These are phyloP conservation scores for Pythium monospermum DNA, from an alignment of 352 stramenopile genomes.

Conservation along the genomic window DNA sequence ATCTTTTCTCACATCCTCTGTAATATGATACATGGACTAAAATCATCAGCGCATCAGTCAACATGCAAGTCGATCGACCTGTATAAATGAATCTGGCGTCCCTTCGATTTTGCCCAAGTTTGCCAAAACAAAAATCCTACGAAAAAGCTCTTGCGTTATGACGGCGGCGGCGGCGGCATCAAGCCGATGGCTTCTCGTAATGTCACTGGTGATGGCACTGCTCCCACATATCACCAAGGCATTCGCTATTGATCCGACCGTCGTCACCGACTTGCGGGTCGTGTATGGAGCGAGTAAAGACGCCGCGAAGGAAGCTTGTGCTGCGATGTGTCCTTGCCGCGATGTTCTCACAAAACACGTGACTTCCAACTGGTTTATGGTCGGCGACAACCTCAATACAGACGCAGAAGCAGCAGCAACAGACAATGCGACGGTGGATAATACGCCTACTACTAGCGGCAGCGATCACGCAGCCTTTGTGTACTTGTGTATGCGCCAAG, in stretches of 20 bases:
- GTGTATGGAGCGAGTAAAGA: slow-evolving; percentile 5
- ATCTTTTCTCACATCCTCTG: too few relatives aligned
- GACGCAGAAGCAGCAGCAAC: too few relatives aligned
- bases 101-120: too few relatives aligned
- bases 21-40: too few relatives aligned
- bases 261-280: slow-evolving; percentile 17
- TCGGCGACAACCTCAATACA: neutral
- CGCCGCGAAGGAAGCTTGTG: slow-evolving; percentile 13
- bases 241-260: slow-evolving; percentile 9
- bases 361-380: slow-evolving; percentile 1
- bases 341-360: slow-evolving; percentile 6
- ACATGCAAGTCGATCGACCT: too few relatives aligned
- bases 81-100: too few relatives aligned
- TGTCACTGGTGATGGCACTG: neutral
- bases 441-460: neutral
- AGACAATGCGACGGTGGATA: too few relatives aligned
- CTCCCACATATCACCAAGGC: neutral
- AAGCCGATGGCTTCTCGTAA: too few relatives aligned
- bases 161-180: too few relatives aligned
- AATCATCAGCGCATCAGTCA: too few relatives aligned
- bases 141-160: too few relatives aligned
- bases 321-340: slow-evolving; percentile 15
- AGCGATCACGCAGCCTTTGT: neutral
- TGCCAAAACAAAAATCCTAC: too few relatives aligned
- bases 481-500: slow-evolving; percentile 18